A percentile compares a stretch with the other conserved stretches of the same genome.
These are phyloP conservation scores for Epichloe aotearoae DNA, from an alignment of 2,329 filamentous ascomycete species.

Conservation along the genomic window DNA sequence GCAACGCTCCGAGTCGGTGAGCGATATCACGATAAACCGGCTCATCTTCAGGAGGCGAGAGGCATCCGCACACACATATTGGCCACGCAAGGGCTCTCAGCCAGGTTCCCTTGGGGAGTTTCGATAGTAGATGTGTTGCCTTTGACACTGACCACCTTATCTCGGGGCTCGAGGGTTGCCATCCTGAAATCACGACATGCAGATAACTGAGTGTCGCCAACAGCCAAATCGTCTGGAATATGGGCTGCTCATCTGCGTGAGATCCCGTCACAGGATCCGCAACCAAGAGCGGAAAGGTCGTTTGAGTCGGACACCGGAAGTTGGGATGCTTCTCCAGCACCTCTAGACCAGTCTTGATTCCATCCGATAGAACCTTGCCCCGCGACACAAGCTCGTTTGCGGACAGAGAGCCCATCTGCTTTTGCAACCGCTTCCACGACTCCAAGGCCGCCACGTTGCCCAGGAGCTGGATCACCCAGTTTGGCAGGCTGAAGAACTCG, in stretches of 20 bases:
- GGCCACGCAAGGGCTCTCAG: slow-evolving; percentile 27
- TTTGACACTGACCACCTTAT: slow-evolving; percentile 21
- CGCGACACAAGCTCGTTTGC: slow-evolving; percentile 31
- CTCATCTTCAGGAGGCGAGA: slow-evolving; percentile 27
- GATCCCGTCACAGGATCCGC: slow-evolving; percentile 9
- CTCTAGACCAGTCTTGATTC: slow-evolving; percentile 20
- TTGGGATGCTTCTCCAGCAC: slow-evolving; percentile 14
- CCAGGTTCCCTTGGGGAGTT: slow-evolving; percentile 17
- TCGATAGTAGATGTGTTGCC: slow-evolving; percentile 22
- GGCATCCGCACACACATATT: slow-evolving; percentile 28
- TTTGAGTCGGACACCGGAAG: neutral
- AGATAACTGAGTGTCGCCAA: slow-evolving; percentile 35
- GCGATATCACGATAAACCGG: slow-evolving; percentile 28
- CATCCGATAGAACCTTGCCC: slow-evolving; percentile 26
- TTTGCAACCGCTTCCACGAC: slow-evolving; percentile 39
- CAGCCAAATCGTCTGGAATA: slow-evolving; percentile 31
- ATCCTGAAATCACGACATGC: slow-evolving; percentile 34
- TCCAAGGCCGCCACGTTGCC: slow-evolving; percentile 39
- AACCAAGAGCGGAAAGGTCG: slow-evolving; percentile 5
- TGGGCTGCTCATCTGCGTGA: slow-evolving; percentile 12
- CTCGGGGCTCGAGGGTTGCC: slow-evolving; percentile 33
- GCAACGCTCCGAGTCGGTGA: slow-evolving; percentile 26
- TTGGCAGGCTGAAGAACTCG: slow-evolving; percentile 40
- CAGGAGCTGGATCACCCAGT: slow-evolving; percentile 43
- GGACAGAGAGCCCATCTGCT: slow-evolving; percentile 29